Evolutionary conservation across 2,329 filamentous ascomycete species (phyloP), one percentile per base, ranked within the genome.

Genomic region (Meredithiella fracta): DNA sequence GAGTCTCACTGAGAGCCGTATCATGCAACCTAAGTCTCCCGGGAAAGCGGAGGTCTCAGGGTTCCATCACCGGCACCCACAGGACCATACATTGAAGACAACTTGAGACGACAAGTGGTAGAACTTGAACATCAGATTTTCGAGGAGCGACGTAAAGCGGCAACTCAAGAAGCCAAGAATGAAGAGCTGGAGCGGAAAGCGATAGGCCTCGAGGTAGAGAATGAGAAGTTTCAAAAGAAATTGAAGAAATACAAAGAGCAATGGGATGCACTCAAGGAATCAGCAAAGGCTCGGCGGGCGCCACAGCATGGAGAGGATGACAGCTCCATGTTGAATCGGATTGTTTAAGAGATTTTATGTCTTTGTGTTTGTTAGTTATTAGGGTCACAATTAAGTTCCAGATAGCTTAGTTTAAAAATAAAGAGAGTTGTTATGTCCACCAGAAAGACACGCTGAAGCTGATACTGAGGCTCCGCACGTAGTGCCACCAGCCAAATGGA

Each of bases 371-470:
- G n/a, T 11, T 38, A 38, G 5, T n/a, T 38, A 38, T 14, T 5
- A 34, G 29, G 11, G 29, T 5, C 29, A 34, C 5, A 34, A 11
- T 34, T 34, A 11, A 11, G 29, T 34, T 34, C 11, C 11, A 34
- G 29, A 11, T 34, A 34, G 29, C 29, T 34, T 11, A 34, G 29
- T 34, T 34, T 34, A 34, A 34, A 34, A 34, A 34, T 34, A 11
- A 34, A 5, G 29, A 34, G 29, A 34, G 29, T 9, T 7, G 40
- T 14, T 56, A 44, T 42, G 86, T 85, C 85, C 87, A 98, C 92
- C 92, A 98, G 65, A 96, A 97, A 65, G 89, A 96, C 11, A 97
- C 89, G 62, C 90, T 96, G 64, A 94, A 90, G 65, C 91, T 95
- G 20, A 86, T 79, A 57, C 80, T 88, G 63, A 97, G 66, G 52